Base-by-base conservation (phyloP, 2,329 filamentous ascomycete genomes). In the Dactylella cylindrospora region DNA sequence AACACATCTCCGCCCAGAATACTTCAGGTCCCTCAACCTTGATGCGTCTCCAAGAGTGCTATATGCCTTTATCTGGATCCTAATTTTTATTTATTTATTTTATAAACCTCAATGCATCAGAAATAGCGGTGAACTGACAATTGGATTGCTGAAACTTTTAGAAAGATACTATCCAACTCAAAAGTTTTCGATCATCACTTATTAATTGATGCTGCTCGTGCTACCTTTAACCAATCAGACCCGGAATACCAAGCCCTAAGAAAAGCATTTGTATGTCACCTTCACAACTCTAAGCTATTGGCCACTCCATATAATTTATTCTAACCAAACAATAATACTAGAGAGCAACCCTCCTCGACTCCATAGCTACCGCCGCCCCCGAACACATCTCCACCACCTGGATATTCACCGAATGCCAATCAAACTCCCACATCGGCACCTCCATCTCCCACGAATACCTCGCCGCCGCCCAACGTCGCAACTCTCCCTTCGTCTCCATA, bases 131-230 rank as follows among this genome's bases (percentile, higher is more conserved):
- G 9, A 15, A n/a, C 15, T 15, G n/a, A 35, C n/a, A 35, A 35
- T 15, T 7, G 15, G 6, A 5, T 43, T 49, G 36, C 52, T 41
- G n/a, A 57, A 38, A 5, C n/a, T 26, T 33, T 12, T 39, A 66
- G 59, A 13, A 67, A 66, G 22, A 66, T 70, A 25, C 36, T 72
- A 4, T 65, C 67, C 0, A 38, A 43, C 13, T 67, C 69, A 8
- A 64, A 67, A 22, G 50, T 72, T 38, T 65, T 69, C 62, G 67
- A 72, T 55, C 70, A 72, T 64, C 71, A 72, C 51, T 60, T 66
- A 13, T 53, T 71, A 17, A 72, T 72, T 38, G 69, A 72, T 57
- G 66, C 66, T 22, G 51, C 67, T 29, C 65, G 51, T 15, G 40
- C 65, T 5, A 54, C 68, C 5, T 66, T 68, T 25, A 64, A 67